phyloP scores from a whole-genome alignment of 177 flowering plant species.

The Vitis hybrid region DNA sequence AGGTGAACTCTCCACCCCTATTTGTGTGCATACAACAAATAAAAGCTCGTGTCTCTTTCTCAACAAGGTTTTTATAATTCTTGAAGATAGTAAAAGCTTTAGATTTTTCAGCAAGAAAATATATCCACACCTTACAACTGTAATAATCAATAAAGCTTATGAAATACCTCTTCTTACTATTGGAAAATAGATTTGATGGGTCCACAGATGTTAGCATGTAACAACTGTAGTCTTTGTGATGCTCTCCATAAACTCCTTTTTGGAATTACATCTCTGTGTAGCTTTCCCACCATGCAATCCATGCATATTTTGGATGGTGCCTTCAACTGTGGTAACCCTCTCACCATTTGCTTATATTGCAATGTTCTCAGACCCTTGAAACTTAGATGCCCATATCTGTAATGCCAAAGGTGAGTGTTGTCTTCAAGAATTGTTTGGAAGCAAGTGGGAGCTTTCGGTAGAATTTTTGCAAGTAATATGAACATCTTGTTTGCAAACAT shows the following conservation, averaged over 20 bases:
- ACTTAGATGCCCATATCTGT: too few species aligned
- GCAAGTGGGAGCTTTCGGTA: too few species aligned
- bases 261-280: background rate
- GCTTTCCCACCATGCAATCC: too few species aligned
- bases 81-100: background rate
- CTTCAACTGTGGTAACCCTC: too few species aligned
- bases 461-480: too few species aligned
- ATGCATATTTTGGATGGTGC: too few species aligned
- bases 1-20: constrained; percentile 3
- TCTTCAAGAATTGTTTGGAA: too few species aligned
- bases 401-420: too few species aligned
- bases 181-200: background rate
- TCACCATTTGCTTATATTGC: too few species aligned
- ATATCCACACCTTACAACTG: background rate
- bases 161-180: background rate
- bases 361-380: too few species aligned
- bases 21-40: background rate
- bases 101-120: background rate
- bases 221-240: background rate
- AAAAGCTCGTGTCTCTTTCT: background rate
- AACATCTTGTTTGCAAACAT: too few species aligned
- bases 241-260: background rate
- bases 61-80: background rate
- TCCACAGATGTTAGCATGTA: background rate
- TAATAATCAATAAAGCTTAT: constrained; percentile 8